Evolutionary conservation across 345 rosid genomes (phyloP).

Genomic region (Microthlaspi erraticum): DNA sequence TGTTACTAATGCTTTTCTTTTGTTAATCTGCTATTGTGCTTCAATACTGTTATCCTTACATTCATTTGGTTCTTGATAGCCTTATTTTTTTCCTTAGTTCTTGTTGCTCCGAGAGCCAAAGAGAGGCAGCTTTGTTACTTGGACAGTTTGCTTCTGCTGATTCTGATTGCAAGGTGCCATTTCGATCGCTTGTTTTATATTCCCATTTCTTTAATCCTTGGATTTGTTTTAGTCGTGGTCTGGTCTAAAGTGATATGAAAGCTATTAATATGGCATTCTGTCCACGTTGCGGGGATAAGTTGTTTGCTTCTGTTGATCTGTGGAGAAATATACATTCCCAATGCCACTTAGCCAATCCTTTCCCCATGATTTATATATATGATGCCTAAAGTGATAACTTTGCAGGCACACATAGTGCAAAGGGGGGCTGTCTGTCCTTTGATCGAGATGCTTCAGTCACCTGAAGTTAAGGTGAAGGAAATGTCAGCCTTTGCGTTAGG

Average conservation of each 20-base stretch:
- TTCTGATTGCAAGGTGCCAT: slow-evolving; percentile 93
- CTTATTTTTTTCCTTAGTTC: slow-evolving; percentile 59
- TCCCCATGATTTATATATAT: neutral
- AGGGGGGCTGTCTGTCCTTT: slow-evolving; percentile 96
- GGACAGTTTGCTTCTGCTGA: slow-evolving; percentile 99
- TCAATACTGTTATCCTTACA: neutral
- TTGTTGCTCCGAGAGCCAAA: slow-evolving; percentile 95
- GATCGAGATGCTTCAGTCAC: slow-evolving; percentile 92
- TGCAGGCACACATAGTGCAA: slow-evolving; percentile 98
- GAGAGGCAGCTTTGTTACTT: slow-evolving; percentile 97
- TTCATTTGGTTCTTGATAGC: slow-evolving; percentile 1
- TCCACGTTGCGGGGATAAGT: neutral
- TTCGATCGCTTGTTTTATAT: slow-evolving; percentile 6
- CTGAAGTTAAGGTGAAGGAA: slow-evolving; percentile 89
- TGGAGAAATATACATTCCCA: slow-evolving; percentile 2
- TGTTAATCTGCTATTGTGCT: neutral
- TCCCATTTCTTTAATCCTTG: too few species aligned
- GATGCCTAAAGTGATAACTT: slow-evolving; percentile 15
- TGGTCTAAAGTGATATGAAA: too few species aligned
- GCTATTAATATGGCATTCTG: too few species aligned
- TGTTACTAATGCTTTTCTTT: slow-evolving; percentile 1
- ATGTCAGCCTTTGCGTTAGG: slow-evolving; percentile 99
- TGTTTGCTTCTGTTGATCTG: slow-evolving; percentile 25
- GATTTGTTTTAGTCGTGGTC: too few species aligned
- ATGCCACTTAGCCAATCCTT: neutral